A percentile compares a stretch with the other conserved stretches of the same genome.
phyloP scores from a whole-genome alignment of 106 monocot species.

The Acanthochlamys bracteata region DNA sequence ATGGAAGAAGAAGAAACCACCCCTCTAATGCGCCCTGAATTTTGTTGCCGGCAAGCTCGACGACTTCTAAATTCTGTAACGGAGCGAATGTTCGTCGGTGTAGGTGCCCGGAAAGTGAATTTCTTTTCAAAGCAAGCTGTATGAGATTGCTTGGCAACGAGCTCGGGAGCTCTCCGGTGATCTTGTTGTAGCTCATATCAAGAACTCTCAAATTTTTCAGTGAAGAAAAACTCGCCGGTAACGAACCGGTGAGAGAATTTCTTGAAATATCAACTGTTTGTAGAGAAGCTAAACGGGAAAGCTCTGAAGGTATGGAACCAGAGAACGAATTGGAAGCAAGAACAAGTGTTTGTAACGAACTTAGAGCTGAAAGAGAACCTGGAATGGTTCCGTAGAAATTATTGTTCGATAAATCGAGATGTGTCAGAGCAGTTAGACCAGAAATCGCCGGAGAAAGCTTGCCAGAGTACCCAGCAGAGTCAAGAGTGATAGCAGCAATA shows the following conservation, averaged over 20 bases:
- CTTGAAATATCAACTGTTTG: conserved; percentile 29
- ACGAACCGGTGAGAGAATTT: conserved; percentile 30
- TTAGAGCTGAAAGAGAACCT: conserved; percentile 14
- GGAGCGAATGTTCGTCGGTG: conserved; percentile 16
- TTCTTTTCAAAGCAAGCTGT: conserved; percentile 32
- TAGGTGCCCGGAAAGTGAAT: conserved; percentile 26
- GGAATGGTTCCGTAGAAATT: conserved; percentile 34
- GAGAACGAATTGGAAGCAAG: conserved; percentile 41
- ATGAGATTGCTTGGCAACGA: conserved; percentile 38
- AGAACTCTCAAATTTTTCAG: conserved; percentile 15
- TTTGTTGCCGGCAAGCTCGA: conserved; percentile 37
- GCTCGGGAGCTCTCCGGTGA: conserved; percentile 22
- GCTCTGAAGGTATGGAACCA: conserved; percentile 17
- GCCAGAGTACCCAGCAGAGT: conserved; percentile 48
- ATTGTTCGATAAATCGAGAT: conserved; percentile 42
- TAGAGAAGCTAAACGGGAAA: conserved; percentile 17
- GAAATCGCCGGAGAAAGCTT: conserved; percentile 19
- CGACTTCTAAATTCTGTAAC: conserved; percentile 28
- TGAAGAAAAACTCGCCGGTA: conserved; percentile 17
- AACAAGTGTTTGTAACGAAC: conserved; percentile 24
- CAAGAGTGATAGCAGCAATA: conserved; percentile 29
- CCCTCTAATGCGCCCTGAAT: conserved; percentile 33
- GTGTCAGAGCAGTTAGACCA: conserved; percentile 33
- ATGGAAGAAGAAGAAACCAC: conserved; percentile 52
- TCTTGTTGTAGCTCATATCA: conserved; percentile 41